Base-by-base conservation (phyloP, 306 rosid genomes). In the Dryas drummondii region DNA sequence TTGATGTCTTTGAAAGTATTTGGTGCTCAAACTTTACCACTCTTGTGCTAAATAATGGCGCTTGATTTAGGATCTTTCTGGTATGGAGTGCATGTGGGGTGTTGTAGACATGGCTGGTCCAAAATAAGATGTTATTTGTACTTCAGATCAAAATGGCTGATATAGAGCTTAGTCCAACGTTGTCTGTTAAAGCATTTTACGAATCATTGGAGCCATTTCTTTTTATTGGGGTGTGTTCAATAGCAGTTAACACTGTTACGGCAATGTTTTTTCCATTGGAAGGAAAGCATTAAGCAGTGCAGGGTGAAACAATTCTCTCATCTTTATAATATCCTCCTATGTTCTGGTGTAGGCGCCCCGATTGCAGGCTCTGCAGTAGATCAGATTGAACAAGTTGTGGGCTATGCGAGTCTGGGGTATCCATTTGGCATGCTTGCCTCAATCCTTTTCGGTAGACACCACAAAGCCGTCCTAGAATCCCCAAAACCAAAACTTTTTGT, bases 351-450 rank as follows among this genome's bases (percentile, higher is more conserved):
- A 96, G 99, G 99, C 26, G 97, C 97, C 5, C 99, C 97, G 14
- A 87, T 92, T 75, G 90, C 99, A 17, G 98, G 99, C n/a, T 90
- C 97, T 44, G 89, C 99, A 1, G 93, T 89, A 60, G 94, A 90
- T 86, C 86, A 89, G 84, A 79, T 92, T 12, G 90, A 90, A 47
- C 81, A 89, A 61, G 98, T 87, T 9, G 88, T 96, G 56, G 99
- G 90, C n/a, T 90, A 96, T 83, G 88, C 90, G 41, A 84, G 98
- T 80, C 84, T 96, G 61, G 99, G 99, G 11, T 96, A 92, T 79
- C 99, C 99, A 49, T 96, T 96, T n/a, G 99, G 99, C 76, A 72
- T 90, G 76, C 63, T 81, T 52, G 98, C 96, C 61, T 90, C 99
- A 0, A 84, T 96, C 75, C 97, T 96, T 41, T 96, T 96, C 16